phyloP scores from a whole-genome alignment of 306 rosid genomes.

The Boehmeria nivea region DNA sequence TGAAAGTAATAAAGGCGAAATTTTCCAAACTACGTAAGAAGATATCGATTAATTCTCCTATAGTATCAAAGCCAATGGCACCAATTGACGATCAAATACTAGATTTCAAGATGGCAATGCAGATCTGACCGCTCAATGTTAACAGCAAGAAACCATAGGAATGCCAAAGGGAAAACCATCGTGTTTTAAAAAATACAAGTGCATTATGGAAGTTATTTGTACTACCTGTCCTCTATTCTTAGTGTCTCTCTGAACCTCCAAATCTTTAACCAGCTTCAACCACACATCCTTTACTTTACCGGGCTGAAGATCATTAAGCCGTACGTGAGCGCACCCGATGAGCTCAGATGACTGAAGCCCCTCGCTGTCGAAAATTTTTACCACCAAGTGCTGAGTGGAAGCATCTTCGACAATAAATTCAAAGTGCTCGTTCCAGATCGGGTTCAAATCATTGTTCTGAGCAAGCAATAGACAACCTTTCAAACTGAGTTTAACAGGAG shows the following conservation, averaged over 20 bases:
- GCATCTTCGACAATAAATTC: constrained; percentile 86
- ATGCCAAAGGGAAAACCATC: no score
- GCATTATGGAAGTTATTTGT: no score
- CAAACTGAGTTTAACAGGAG: constrained; percentile 9
- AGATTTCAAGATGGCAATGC: neutral
- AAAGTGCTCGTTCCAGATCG: constrained; percentile 95
- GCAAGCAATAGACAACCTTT: constrained; percentile 13
- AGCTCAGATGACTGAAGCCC: constrained; percentile 75
- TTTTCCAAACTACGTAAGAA: no score
- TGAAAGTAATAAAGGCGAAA: no score
- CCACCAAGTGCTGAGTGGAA: constrained; percentile 74
- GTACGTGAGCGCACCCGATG: constrained; percentile 60
- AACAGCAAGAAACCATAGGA: no score
- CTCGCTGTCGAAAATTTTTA: constrained; percentile 74
- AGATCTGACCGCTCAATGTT: no score
- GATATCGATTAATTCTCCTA: no score
- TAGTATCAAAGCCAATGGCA: no score
- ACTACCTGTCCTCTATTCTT: constrained; percentile 84
- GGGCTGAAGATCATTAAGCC: constrained; percentile 71
- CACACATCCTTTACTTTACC: constrained; percentile 93
- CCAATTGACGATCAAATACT: no score
- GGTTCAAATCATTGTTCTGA: constrained; percentile 91
- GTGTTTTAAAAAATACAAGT: no score
- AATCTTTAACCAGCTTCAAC: constrained; percentile 96
- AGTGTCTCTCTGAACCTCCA: constrained; percentile 82